Base-by-base conservation (phyloP, 441 rosid genomes). In the Mallotus repandus region DNA sequence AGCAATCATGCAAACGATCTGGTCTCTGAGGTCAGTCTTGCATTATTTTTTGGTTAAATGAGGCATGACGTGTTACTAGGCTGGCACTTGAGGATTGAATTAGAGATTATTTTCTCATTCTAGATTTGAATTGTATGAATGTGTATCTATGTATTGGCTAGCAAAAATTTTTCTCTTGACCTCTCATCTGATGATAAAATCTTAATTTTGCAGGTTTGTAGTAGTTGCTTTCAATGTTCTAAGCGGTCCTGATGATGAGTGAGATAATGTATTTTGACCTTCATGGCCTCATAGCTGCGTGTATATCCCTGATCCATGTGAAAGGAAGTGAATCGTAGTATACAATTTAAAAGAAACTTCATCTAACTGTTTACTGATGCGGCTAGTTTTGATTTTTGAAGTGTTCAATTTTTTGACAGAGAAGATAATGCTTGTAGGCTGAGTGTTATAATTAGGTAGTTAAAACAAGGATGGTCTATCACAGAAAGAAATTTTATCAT, bases 191-290 rank as follows among this genome's bases (percentile, higher is more conserved):
- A 78, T 74, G 60, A 11, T 41, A 59, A 66, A 61, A 19, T 70
- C 32, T 63, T 11, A 71, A 29, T 29, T 75, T 68, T 80, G 86
- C 90, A 88, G 92, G 86, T 79, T 85, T 22, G 72, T 81, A 54
- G 16, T 85, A 52, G 54, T 79, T 59, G 77, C 79, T 52, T 84
- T 88, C 73, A 75, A 78, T 68, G 29, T 81, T 70, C 72, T 86
- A 52, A 74, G 75, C 5, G 81, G 78, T 46, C 83, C 73, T 1
- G 89, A 82, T 69, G 82, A 76, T 0, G 60, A 70, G 22, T 64
- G 69, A 43, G 2, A 75, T 10, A 72, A 71, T 69, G 55, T 66
- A 41, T 74, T 76, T 80, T 77, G 83, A 80, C 69, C 35, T 8
- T 25, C 59, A 52, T 55, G 9, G 48, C 50, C 50, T 46, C 45